phyloP scores from a whole-genome alignment of 345 rosid genomes.

The Linum trigynum region DNA sequence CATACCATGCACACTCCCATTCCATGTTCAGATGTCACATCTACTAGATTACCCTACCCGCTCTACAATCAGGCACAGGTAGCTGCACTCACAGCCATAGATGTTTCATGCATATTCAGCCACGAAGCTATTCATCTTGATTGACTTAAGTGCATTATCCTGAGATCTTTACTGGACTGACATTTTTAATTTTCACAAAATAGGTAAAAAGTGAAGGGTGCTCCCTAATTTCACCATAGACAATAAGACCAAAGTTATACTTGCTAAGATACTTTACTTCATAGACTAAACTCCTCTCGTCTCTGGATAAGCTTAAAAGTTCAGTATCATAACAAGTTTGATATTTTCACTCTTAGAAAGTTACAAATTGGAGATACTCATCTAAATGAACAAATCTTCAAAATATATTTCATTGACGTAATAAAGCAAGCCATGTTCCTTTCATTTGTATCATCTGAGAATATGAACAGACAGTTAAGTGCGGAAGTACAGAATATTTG shows the following conservation, averaged over 20 bases:
- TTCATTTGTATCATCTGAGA: not conserved
- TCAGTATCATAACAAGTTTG: not conserved
- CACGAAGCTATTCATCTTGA: too few species aligned
- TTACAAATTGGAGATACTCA: not conserved
- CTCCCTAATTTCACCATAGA: not conserved
- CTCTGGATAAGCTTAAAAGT: not conserved
- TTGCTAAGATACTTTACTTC: not conserved
- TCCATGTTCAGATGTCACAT: not conserved
- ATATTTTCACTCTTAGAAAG: not conserved
- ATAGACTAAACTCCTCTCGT: not conserved
- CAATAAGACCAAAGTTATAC: not conserved
- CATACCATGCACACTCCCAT: not conserved
- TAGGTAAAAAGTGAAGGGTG: not conserved
- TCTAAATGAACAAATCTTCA: not conserved
- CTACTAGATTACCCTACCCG: not conserved
- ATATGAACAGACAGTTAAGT: not conserved
- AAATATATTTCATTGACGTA: not conserved
- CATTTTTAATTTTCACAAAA: not conserved
- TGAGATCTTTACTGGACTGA: not conserved
- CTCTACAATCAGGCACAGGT: not conserved
- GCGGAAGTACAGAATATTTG: not conserved
- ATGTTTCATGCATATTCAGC: not conserved
- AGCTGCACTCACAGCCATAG: not conserved
- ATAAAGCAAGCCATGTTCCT: not conserved
- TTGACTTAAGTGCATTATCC: not conserved